Base-by-base conservation (phyloP, 2,329 filamentous ascomycete species). In the Zymoseptoria brevis region DNA sequence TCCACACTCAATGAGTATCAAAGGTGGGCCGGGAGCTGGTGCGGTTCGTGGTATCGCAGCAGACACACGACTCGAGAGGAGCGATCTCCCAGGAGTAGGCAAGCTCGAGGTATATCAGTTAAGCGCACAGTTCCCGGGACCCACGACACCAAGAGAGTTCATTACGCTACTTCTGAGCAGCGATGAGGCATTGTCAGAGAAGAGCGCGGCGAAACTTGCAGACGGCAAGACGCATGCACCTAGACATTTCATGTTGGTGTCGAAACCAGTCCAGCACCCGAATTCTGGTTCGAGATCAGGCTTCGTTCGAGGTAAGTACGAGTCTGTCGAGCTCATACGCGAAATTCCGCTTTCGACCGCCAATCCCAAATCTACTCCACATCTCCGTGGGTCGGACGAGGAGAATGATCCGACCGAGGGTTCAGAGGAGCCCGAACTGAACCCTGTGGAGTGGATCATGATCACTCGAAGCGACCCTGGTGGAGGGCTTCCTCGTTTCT, bases 401-500 rank as follows among this genome's bases (percentile, higher is more conserved):
- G 29, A 56, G n/a, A 19, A 51, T 2, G 51, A 54, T 50, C 16
- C 57, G 29, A 48, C 49, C 16, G 62, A 61, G 13, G 57, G 60
- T 22, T 64, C 71, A 0, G 73, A 75, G n/a, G 77, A 82, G 35
- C 74, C 77, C 2, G 83, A 86, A 63, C 73, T 76, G 8, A 87
- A 86, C 64, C 84, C 86, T 0, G 81, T 96, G 1, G 91, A 96
- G 73, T 96, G 91, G 91, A 83, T 94, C 61, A 96, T 96, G 91
- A 84, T 96, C 19, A 96, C 90, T 1, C 81, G 91, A 54, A 93
- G 88, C 71, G 90, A 96, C 67, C 90, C 91, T 2, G 91, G 91
- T 9, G 91, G 91, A 56, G 93, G 85, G 60, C 91, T 96, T 19
- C 91, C 91, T 1, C 83, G 89, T 13, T 96, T 94, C 75, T 86